Evolutionary conservation across 2,329 filamentous ascomycete species (phyloP).

Genomic region (Paraphoma sp.): DNA sequence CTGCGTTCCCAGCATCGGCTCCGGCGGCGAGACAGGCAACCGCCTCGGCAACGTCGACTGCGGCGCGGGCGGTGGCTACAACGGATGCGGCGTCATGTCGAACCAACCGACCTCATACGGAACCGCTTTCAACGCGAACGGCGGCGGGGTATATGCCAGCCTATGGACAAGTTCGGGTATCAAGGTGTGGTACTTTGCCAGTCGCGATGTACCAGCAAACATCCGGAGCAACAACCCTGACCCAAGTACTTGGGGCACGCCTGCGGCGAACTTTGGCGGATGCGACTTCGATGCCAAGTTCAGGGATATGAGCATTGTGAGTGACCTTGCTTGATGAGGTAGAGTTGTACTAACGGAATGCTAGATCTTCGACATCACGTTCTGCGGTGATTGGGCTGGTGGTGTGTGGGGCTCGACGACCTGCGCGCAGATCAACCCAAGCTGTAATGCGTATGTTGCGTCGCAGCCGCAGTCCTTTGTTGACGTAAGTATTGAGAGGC

Average conservation of each 20-base stretch:
- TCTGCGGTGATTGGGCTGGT: conserved; percentile 52
- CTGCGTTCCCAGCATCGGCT: conserved; percentile 40
- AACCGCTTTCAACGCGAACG: conserved; percentile 48
- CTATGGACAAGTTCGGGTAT: conserved; percentile 52
- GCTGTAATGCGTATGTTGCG: conserved; percentile 48
- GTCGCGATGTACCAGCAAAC: conserved; percentile 50
- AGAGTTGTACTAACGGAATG: too few relatives aligned
- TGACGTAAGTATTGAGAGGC: conserved; percentile 29
- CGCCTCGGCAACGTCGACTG: conserved; percentile 42
- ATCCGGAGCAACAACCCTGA: conserved; percentile 50
- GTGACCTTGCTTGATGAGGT: conserved; percentile 1
- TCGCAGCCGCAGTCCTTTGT: conserved; percentile 44
- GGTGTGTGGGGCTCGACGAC: conserved; percentile 47
- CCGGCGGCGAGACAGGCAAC: conserved; percentile 40
- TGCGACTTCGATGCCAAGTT: conserved; percentile 48
- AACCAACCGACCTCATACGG: conserved; percentile 42
- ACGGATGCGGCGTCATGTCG: conserved; percentile 41
- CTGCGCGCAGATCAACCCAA: conserved; percentile 39
- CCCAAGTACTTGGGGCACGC: conserved; percentile 51
- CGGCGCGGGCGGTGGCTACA: conserved; percentile 42
- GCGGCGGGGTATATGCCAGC: conserved; percentile 53
- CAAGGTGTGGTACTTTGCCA: conserved; percentile 56
- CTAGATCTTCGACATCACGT: conserved; percentile 57
- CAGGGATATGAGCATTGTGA: conserved; percentile 45
- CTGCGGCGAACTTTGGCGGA: conserved; percentile 46